Conservation (phyloP, 192 early-diverging fungal species). For the Backusella liffmaniae region DNA sequence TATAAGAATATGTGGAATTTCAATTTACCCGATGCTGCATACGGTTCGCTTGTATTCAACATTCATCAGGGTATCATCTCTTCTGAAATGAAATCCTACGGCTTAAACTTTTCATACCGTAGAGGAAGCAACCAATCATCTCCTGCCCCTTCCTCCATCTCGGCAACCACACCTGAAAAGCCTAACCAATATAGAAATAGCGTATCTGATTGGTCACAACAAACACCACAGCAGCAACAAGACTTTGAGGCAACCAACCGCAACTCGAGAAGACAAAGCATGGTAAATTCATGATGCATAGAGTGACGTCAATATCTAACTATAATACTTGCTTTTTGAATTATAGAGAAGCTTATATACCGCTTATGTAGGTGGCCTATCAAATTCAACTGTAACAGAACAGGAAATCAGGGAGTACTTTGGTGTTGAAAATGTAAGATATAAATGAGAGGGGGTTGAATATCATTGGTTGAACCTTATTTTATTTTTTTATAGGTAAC, state of each 20-base stretch:
- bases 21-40: slow-evolving; percentile 58
- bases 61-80: slow-evolving; percentile 49
- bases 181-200: slow-evolving; percentile 26
- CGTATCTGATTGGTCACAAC: background rate
- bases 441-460: background rate
- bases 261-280: slow-evolving; percentile 13
- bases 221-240: background rate
- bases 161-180: slow-evolving; percentile 9
- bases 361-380: slow-evolving; percentile 34
- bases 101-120: slow-evolving; percentile 62
- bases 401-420: slow-evolving; percentile 36
- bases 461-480: background rate
- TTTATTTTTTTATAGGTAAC: slow-evolving; percentile 18
- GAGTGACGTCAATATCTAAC: no score
- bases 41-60: slow-evolving; percentile 51
- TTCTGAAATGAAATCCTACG: slow-evolving; percentile 57
- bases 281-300: background rate
- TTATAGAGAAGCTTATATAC: slow-evolving; percentile 26
- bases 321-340: background rate
- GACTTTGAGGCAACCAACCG: background rate
- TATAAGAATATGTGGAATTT: slow-evolving; percentile 69
- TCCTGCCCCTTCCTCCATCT: slow-evolving; percentile 1
- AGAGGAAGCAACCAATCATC: slow-evolving; percentile 29
- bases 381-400: slow-evolving; percentile 31
- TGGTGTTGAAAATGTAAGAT: slow-evolving; percentile 36